Evolutionary conservation across 495 filamentous ascomycete species (phyloP).

Genomic region (Acidomyces sp.): DNA sequence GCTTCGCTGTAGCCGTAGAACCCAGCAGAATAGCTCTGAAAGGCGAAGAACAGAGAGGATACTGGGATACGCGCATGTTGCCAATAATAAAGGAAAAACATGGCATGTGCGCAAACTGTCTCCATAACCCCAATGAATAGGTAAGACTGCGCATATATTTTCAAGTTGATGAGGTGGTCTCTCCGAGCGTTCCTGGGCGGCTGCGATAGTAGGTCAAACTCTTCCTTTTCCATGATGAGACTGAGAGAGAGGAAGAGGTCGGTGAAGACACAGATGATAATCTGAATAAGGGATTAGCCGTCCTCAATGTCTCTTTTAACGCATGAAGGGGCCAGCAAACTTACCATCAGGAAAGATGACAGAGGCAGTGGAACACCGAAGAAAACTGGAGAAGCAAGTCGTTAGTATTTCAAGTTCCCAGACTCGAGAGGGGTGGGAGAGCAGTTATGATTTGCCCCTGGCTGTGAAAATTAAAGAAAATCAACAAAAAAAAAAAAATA

Average conservation of each 20-base stretch:
- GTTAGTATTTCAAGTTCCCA: too few relatives aligned
- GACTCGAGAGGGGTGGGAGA: too few relatives aligned
- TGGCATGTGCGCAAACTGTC: slow-evolving; percentile 35
- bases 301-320: too few relatives aligned
- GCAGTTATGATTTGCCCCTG: too few relatives aligned
- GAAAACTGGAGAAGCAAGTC: too few relatives aligned
- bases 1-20: slow-evolving; percentile 37
- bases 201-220: slow-evolving; percentile 25
- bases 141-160: slow-evolving; percentile 40
- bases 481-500: too few relatives aligned
- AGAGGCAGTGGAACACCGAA: slow-evolving; percentile 30
- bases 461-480: too few relatives aligned
- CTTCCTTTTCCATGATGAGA: slow-evolving; percentile 28
- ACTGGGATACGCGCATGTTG: slow-evolving; percentile 35
- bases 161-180: slow-evolving; percentile 35
- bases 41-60: slow-evolving; percentile 34
- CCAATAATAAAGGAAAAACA: slow-evolving; percentile 42
- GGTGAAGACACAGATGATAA: slow-evolving; percentile 31
- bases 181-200: slow-evolving; percentile 23
- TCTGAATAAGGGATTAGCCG: too few relatives aligned
- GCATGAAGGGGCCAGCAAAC: too few relatives aligned
- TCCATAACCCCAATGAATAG: slow-evolving; percentile 40
- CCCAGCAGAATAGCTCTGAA: slow-evolving; percentile 35
- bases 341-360: slow-evolving; percentile 25
- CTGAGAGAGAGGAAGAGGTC: slow-evolving; percentile 25